Conservation (phyloP, 1,139 yeast genomes). For the Yamadazyma oceani region DNA sequence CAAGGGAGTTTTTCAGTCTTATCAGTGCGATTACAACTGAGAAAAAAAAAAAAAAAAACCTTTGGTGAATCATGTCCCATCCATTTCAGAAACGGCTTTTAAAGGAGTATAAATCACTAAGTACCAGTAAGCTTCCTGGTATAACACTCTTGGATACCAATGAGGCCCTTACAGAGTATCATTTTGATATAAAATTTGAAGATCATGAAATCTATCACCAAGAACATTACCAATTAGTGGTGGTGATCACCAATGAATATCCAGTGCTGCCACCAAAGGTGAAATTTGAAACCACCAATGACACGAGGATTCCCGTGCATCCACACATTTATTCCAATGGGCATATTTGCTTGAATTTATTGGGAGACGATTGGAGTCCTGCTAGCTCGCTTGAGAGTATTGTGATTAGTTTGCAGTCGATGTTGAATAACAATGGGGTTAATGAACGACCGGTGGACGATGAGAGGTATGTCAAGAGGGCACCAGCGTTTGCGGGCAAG, state of each 20-base stretch:
- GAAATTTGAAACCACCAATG: conserved; percentile 40
- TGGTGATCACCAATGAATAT: conserved; percentile 48
- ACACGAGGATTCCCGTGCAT: conserved; percentile 53
- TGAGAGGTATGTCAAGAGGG: conserved; percentile 43
- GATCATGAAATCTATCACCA: conserved; percentile 30
- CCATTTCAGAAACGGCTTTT: conserved; percentile 41
- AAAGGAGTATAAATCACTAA: conserved; percentile 38
- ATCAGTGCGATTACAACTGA: too few relatives aligned
- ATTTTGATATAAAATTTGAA: conserved; percentile 25
- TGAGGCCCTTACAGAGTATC: conserved; percentile 22
- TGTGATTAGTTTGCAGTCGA: conserved; percentile 61
- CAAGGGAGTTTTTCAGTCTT: not conserved
- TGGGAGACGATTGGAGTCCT: conserved; percentile 75
- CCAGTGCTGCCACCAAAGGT: conserved; percentile 70
- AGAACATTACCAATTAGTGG: conserved; percentile 33
- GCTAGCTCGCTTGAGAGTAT: conserved; percentile 59
- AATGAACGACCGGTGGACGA: conserved; percentile 58
- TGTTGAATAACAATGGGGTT: conserved; percentile 52
- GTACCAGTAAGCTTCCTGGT: conserved; percentile 26
- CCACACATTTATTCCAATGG: conserved; percentile 78
- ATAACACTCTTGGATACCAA: conserved; percentile 25
- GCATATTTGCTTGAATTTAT: conserved; percentile 63
- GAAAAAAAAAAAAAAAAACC: too few relatives aligned
- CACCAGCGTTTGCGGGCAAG: conserved; percentile 58
- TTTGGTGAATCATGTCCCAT: conserved; percentile 21